Conservation (phyloP, 2,329 filamentous ascomycete species). For the Byssothecium circinans region DNA sequence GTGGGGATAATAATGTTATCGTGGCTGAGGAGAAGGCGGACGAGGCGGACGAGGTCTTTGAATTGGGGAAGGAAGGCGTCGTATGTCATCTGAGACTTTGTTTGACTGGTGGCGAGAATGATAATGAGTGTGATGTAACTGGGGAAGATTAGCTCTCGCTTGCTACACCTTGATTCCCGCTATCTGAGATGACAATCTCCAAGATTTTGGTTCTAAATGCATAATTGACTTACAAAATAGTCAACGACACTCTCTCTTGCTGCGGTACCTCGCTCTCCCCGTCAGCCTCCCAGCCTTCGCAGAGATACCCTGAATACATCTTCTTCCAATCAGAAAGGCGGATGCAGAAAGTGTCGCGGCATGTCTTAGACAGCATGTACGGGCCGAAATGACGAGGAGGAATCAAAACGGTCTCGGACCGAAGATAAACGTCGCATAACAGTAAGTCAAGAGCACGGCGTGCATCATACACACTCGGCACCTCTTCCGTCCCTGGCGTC, state of each 20-base stretch:
- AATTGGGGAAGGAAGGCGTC: conserved; percentile 3
- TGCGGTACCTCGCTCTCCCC: neutral
- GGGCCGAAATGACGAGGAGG: neutral
- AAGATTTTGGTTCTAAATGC: no score
- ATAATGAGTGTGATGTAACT: conserved; percentile 2
- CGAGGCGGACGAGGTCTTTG: neutral
- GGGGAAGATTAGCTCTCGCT: neutral
- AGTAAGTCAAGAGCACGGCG: conserved; percentile 3
- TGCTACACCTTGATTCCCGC: no score
- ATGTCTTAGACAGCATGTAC: neutral
- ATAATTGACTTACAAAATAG: conserved; percentile 4
- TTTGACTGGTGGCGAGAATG: neutral
- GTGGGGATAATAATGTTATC: neutral
- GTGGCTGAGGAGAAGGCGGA: neutral
- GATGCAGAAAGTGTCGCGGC: neutral
- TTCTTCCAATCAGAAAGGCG: conserved; percentile 3
- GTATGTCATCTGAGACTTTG: neutral
- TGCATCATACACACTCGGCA: neutral
- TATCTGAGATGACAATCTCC: no score
- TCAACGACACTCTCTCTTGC: conserved; percentile 2
- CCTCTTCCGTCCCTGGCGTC: neutral
- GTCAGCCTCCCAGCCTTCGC: neutral
- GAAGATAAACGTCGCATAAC: conserved; percentile 4
- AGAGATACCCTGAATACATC: conserved; percentile 3
- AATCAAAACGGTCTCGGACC: neutral